These are phyloP conservation scores for Corniculantispora saksenae DNA, from an alignment of 2,329 filamentous ascomycete genomes.

Conservation along the genomic window DNA sequence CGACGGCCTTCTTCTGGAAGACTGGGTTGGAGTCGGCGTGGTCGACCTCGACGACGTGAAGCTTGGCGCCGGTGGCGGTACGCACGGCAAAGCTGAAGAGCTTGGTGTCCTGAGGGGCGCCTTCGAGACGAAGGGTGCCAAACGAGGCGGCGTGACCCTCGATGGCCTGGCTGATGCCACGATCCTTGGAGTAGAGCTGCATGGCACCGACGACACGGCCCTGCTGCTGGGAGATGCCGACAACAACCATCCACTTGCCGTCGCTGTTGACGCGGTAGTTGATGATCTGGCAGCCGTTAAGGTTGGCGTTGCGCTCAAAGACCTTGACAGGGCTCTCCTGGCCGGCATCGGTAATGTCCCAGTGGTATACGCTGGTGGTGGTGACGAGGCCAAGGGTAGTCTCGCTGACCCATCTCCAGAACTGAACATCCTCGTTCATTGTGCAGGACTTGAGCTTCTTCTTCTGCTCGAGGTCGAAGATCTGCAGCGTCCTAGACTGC, in stretches of 20 bases:
- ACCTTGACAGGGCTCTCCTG: constrained; percentile 83
- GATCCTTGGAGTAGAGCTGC: constrained; percentile 95
- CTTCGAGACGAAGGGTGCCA: constrained; percentile 84
- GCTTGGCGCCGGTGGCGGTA: constrained; percentile 84
- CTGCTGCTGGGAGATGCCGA: constrained; percentile 91
- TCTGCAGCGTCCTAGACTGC: constrained; percentile 90
- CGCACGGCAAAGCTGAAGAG: constrained; percentile 96
- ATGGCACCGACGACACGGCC: constrained; percentile 93
- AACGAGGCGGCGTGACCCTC: constrained; percentile 97
- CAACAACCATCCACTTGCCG: constrained; percentile 97
- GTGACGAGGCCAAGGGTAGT: constrained; percentile 86
- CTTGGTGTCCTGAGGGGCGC: constrained; percentile 86
- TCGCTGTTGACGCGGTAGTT: constrained; percentile 97
- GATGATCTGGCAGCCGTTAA: constrained; percentile 95
- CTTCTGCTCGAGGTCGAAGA: constrained; percentile 93
- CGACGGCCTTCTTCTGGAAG: constrained; percentile 94
- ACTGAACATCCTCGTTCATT: constrained; percentile 96
- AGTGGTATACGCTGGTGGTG: constrained; percentile 89
- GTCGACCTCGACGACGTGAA: constrained; percentile 97
- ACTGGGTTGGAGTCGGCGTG: constrained; percentile 84
- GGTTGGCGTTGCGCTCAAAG: constrained; percentile 91
- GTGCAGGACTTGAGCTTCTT: constrained; percentile 94
- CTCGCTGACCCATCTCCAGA: constrained; percentile 99
- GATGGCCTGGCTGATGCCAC: constrained; percentile 95
- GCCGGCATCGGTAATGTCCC: constrained; percentile 88